These are phyloP conservation scores for Meyerozyma elateridarum DNA, from an alignment of 1,139 yeast species.

Conservation along the genomic window DNA sequence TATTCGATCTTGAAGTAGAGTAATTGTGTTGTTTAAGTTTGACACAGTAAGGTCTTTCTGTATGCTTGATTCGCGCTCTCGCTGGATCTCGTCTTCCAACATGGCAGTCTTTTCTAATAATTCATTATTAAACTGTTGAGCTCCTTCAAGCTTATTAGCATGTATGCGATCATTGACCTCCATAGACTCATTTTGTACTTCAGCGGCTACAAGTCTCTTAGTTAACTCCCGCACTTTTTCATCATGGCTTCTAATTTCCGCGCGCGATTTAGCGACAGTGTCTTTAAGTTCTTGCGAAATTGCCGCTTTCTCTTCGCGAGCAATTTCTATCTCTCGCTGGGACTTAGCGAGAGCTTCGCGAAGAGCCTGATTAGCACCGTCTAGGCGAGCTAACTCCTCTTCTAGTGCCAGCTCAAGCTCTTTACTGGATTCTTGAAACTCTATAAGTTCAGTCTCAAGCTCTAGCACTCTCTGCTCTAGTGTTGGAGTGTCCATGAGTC, in stretches of 20 bases:
- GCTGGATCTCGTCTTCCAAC: constrained; percentile 14
- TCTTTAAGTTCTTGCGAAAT: constrained; percentile 6
- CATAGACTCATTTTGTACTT: constrained; percentile 34
- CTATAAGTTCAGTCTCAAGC: constrained; percentile 12
- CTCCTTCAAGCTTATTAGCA: constrained; percentile 11
- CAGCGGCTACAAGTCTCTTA: constrained; percentile 33
- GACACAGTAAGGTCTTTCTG: constrained; percentile 11
- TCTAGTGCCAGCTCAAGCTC: constrained; percentile 17
- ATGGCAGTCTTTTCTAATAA: constrained; percentile 14
- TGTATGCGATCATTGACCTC: constrained; percentile 13
- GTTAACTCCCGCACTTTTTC: constrained; percentile 20
- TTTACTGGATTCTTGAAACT: constrained; percentile 15
- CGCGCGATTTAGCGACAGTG: constrained; percentile 12
- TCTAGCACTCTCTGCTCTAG: no score
- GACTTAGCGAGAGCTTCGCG: constrained; percentile 9
- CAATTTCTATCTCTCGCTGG: constrained; percentile 6
- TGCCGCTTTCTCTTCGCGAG: constrained; percentile 8
- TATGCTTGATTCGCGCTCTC: constrained; percentile 12
- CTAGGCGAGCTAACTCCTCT: constrained; percentile 11
- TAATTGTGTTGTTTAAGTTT: constrained; percentile 26
- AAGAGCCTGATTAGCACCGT: constrained; percentile 4
- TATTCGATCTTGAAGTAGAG: constrained; percentile 17
- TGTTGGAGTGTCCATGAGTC: no score
- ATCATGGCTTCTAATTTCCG: constrained; percentile 17
- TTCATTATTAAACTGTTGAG: constrained; percentile 15